Evolutionary conservation across 495 filamentous ascomycete species (phyloP), one percentile per base, ranked within the genome.

Genomic region (Evansstolkia leycettana): DNA sequence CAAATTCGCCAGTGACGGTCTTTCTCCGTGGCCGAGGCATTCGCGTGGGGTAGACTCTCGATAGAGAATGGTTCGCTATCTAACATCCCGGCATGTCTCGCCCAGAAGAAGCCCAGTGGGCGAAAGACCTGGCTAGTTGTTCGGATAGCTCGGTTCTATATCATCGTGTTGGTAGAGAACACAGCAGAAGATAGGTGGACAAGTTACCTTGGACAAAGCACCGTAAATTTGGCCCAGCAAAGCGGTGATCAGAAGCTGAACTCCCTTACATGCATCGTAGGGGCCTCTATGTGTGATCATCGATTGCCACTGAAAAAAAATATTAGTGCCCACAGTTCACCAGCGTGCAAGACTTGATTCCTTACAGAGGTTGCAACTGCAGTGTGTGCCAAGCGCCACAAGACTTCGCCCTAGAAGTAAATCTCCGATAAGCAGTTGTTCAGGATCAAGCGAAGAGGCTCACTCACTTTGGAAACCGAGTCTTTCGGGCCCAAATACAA

Each of bases 111-210:
- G 5, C 60, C 62, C 0, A 69, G 47, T 0, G 60, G 63, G 5
- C 65, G 64, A 38, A 67, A 67, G 2, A 64, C 58, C 34, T 69
- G 64, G 37, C 59, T 62, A 16, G 64, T 67, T 1, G 57, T 66
- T 7, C 66, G 54, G 17, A 70, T 60, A 3, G 50, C 48, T 13
- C 58, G 46, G 29, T 67, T 67, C 50, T 58, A 31, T 5, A 29
- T 29, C 5, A 12, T n/a, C 2, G 15, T 11, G 9, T 27, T 31
- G n/a, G 20, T 14, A 27, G 11, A 36, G 7, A 7, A 15, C n/a
- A 27, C 11, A 27, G 11, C 7, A 27, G 24, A 12, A 18, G 11
- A 8, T 15, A 10, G 20, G 16, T 15, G 28, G 28, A 10, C 15
- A 7, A 25, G 39, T 13, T 41, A 57, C 55, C 42, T 65, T 66